Evolutionary conservation across 2,329 filamentous ascomycete species (phyloP).

Genomic region (Chalaropsis thielavioides): DNA sequence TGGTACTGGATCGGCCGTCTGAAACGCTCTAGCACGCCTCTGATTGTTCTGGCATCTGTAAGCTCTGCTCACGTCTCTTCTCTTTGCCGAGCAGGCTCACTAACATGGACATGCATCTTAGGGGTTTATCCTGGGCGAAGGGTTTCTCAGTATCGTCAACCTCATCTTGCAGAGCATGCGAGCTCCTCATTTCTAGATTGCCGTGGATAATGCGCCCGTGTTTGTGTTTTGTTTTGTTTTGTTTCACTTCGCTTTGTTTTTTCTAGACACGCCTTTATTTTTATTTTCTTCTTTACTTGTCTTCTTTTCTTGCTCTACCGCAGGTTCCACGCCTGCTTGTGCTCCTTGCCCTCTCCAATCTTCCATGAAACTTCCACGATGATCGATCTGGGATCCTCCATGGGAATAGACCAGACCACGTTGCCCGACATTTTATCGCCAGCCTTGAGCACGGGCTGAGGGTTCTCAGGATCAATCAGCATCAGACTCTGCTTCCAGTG

Average conservation of each 20-base stretch:
- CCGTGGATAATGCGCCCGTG: background rate
- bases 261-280: background rate
- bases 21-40: constrained; percentile 49
- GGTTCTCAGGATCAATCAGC: constrained; percentile 47
- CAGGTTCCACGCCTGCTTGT: constrained; percentile 37
- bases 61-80: constrained; percentile 20
- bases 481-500: constrained; percentile 84
- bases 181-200: constrained; percentile 53
- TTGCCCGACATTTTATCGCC: constrained; percentile 49
- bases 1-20: constrained; percentile 59
- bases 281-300: background rate
- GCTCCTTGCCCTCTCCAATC: constrained; percentile 28
- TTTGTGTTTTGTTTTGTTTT: background rate
- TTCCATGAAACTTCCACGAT: constrained; percentile 52
- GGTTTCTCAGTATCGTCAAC: constrained; percentile 83
- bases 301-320: constrained; percentile 4
- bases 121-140: constrained; percentile 86
- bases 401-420: constrained; percentile 54
- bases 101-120: constrained; percentile 21
- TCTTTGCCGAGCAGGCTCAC: background rate
- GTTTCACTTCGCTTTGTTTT: background rate
- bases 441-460: constrained; percentile 33
- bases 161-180: constrained; percentile 61
- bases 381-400: constrained; percentile 54
- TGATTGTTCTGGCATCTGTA: constrained; percentile 74